Evolutionary conservation across 2,329 filamentous ascomycete genomes (phyloP).

Genomic region (Tolypocladium tundrense): DNA sequence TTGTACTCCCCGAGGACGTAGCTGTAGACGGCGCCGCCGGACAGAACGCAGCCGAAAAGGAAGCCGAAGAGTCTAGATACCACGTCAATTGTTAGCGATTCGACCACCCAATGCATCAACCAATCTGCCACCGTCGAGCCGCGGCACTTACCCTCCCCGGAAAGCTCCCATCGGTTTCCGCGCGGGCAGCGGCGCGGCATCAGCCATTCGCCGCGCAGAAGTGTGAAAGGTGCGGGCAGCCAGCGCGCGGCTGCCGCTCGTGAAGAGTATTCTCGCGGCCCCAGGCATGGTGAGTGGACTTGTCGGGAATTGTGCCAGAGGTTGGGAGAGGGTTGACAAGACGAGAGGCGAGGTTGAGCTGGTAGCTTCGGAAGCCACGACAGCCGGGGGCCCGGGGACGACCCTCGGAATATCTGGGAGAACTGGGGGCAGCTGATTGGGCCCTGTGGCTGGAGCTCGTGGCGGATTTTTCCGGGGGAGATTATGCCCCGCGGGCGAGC

Average conservation of each 20-base stretch:
- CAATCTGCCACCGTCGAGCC: neutral
- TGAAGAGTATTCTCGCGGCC: conserved; percentile 33
- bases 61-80: conserved; percentile 72
- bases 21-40: conserved; percentile 77
- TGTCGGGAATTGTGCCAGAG: neutral
- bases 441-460: conserved; percentile 1
- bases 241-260: conserved; percentile 27
- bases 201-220: conserved; percentile 34
- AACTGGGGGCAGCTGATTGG: conserved; percentile 9
- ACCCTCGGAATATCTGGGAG: neutral
- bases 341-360: neutral
- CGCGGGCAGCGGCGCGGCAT: conserved; percentile 38
- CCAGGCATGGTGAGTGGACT: conserved; percentile 25
- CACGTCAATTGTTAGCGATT: neutral
- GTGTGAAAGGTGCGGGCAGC: conserved; percentile 37
- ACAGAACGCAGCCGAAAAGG: conserved; percentile 70
- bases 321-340: neutral
- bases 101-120: neutral
- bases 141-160: conserved; percentile 44
- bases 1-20: conserved; percentile 93
- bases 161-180: conserved; percentile 51
- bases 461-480: conserved; percentile 9
- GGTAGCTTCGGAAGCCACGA: neutral
- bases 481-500: no score
- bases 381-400: neutral